Evolutionary conservation across 2,329 filamentous ascomycete species (phyloP), one percentile per base, ranked within the genome.

Genomic region (Hypoxylon sp.): DNA sequence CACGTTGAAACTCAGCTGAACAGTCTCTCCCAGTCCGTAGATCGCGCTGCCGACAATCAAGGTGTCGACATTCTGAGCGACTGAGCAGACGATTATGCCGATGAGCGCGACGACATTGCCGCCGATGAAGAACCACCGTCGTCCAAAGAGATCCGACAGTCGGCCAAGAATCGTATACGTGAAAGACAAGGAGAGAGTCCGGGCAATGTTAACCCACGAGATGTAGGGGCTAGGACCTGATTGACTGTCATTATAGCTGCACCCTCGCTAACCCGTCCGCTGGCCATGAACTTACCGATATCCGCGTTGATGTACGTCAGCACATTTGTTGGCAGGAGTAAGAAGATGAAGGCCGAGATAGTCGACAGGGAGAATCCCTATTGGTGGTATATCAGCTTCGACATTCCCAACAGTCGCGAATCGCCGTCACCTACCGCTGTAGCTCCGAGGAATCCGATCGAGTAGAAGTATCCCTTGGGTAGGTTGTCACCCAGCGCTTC

Each of bases 71-170:
- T 72, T 73, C 20, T 69, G 60, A 4, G 75, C 74, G 1, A 66
- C 65, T 3, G 75, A 72, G 48, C 73, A 74, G 21, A 77, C 64
- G 17, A 77, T 67, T 52, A 72, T 74, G 10, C 75, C 75, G 21
- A 76, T 15, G 2, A 77, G 62, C 4, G 73, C 73, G 4, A 77
- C 67, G 10, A 73, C 18, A 20, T 73, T 74, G 33, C 74, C 74
- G 11, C 73, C 73, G 17, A 77, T 75, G 55, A 76, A 75, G 62
- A 77, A 75, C 71, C 73, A 77, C 18, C 75, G 68, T 31, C 74
- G 71, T 11, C 75, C 75, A 43, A 77, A 75, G 4, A 77, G 69
- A 65, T 77, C 74, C 1, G 72, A 75, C 6, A 77, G 67, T 31
- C 75, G 74, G 4, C 75, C 75, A 42, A 77, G 69, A 42, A 75